Percentiles rank a stretch among this genome's conserved stretches.
Evolutionary conservation across 192 early-diverging fungal species (phyloP).

Genomic region (Polychytrium aggregatum): DNA sequence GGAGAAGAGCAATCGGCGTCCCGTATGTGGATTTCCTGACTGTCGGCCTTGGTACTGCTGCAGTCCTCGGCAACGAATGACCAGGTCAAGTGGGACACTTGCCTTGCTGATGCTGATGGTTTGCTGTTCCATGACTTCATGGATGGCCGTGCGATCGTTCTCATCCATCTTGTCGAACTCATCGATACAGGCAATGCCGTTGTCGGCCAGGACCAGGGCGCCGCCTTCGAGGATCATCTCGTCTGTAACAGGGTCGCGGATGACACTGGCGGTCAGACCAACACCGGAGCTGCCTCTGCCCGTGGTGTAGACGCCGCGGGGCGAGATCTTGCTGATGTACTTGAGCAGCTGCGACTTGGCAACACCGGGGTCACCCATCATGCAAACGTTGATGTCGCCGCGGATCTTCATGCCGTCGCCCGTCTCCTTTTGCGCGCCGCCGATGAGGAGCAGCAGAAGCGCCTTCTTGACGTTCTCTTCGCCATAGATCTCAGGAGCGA

Average conservation of each 20-base stretch:
- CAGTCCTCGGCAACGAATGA: too few relatives aligned
- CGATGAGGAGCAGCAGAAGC: conserved; percentile 75
- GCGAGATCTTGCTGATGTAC: conserved; percentile 86
- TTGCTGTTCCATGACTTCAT: conserved; percentile 99
- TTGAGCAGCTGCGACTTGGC: conserved; percentile 96
- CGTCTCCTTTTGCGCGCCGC: conserved; percentile 89
- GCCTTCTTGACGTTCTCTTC: conserved; percentile 58
- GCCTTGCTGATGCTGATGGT: conserved; percentile 91
- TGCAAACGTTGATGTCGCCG: conserved; percentile 92
- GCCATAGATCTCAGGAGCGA: conserved; percentile 70
- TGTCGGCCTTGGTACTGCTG: too few relatives aligned
- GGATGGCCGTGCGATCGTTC: conserved; percentile 88
- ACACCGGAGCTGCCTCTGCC: conserved; percentile 92
- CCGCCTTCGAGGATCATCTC: conserved; percentile 98
- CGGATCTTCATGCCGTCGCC: conserved; percentile 92
- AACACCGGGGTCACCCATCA: conserved; percentile 99
- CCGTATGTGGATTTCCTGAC: too few relatives aligned
- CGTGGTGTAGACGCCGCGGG: conserved; percentile 93
- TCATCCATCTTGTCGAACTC: conserved; percentile 99
- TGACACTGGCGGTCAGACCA: conserved; percentile 90
- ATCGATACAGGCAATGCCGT: conserved; percentile 97
- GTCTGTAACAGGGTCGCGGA: conserved; percentile 82
- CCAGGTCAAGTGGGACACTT: too few relatives aligned
- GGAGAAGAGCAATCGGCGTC: too few relatives aligned
- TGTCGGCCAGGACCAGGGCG: conserved; percentile 93